A percentile compares a stretch with the other conserved stretches of the same genome.
phyloP scores from a whole-genome alignment of 208 protist species.

The Sergeia podlipaevii region DNA sequence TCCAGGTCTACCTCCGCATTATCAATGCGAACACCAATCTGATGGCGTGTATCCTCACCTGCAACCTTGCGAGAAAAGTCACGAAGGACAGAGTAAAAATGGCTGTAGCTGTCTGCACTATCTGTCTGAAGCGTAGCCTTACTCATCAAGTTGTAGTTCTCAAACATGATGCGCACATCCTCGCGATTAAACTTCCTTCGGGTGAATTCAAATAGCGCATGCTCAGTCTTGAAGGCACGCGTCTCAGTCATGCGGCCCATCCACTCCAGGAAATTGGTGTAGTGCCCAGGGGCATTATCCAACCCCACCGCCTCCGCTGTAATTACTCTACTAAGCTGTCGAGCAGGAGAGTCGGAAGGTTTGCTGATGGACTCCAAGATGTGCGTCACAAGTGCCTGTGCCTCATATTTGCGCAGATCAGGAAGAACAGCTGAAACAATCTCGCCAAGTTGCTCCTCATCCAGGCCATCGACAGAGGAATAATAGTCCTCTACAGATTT shows the following conservation, averaged over 20 bases:
- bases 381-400: slow-evolving; percentile 69
- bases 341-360: slow-evolving; percentile 51
- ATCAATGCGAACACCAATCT: slow-evolving; percentile 91
- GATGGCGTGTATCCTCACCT: slow-evolving; percentile 82
- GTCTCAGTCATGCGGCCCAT: slow-evolving; percentile 88
- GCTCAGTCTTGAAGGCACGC: slow-evolving; percentile 87
- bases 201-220: slow-evolving; percentile 87
- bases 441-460: slow-evolving; percentile 81
- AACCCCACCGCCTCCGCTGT: slow-evolving; percentile 84
- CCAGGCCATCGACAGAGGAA: slow-evolving; percentile 74
- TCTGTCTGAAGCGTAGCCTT: slow-evolving; percentile 66
- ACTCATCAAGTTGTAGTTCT: slow-evolving; percentile 90
- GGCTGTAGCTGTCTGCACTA: slow-evolving; percentile 86
- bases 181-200: slow-evolving; percentile 83
- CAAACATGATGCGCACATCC: slow-evolving; percentile 88
- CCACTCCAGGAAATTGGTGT: slow-evolving; percentile 91
- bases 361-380: slow-evolving; percentile 82
- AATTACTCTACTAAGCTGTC: slow-evolving; percentile 75
- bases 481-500: slow-evolving; percentile 86
- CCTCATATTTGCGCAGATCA: slow-evolving; percentile 60
- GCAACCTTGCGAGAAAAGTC: slow-evolving; percentile 89
- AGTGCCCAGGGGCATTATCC: slow-evolving; percentile 83
- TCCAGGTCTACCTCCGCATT: slow-evolving; percentile 67
- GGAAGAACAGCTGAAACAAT: slow-evolving; percentile 81
- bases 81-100: slow-evolving; percentile 81